These are phyloP conservation scores for Aureobasidium sp. DNA, from an alignment of 2,329 filamentous ascomycete genomes.

Conservation along the genomic window DNA sequence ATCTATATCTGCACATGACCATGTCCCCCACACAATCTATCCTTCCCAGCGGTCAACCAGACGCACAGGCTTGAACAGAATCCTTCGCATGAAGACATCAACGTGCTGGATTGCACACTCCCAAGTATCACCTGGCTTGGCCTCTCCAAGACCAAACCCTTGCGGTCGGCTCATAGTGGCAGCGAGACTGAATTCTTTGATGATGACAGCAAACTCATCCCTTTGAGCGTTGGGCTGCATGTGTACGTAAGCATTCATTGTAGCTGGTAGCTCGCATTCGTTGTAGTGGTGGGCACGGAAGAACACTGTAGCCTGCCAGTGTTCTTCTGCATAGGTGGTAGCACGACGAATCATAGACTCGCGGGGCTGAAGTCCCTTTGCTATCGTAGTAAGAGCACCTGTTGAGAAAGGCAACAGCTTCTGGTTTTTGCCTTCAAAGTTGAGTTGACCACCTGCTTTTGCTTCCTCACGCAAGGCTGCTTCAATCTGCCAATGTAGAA, in stretches of 20 bases:
- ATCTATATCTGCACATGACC: neutral
- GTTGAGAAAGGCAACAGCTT: constrained; percentile 42
- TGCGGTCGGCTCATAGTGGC: neutral
- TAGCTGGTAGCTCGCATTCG: constrained; percentile 42
- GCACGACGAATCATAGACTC: constrained; percentile 35
- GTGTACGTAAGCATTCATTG: constrained; percentile 30
- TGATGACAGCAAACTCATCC: neutral
- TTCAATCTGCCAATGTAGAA: constrained; percentile 57
- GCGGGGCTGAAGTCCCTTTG: constrained; percentile 36
- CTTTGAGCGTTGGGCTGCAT: neutral
- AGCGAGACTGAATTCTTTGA: constrained; percentile 20
- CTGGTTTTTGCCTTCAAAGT: constrained; percentile 18
- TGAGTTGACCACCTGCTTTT: constrained; percentile 33
- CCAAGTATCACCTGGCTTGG: constrained; percentile 35
- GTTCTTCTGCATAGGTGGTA: constrained; percentile 28
- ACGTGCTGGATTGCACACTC: constrained; percentile 33
- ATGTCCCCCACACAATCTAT: neutral
- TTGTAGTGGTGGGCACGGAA: constrained; percentile 50
- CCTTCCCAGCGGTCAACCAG: constrained; percentile 23
- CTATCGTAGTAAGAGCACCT: constrained; percentile 39
- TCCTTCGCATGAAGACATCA: constrained; percentile 25
- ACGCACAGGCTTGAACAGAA: constrained; percentile 30
- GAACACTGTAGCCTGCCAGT: constrained; percentile 47
- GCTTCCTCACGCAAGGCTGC: constrained; percentile 50
- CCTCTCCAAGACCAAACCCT: constrained; percentile 13